A percentile compares a stretch with the other conserved stretches of the same genome.
Evolutionary conservation across 2,329 filamentous ascomycete species (phyloP).

Genomic region (Pseudomassariella vexata): DNA sequence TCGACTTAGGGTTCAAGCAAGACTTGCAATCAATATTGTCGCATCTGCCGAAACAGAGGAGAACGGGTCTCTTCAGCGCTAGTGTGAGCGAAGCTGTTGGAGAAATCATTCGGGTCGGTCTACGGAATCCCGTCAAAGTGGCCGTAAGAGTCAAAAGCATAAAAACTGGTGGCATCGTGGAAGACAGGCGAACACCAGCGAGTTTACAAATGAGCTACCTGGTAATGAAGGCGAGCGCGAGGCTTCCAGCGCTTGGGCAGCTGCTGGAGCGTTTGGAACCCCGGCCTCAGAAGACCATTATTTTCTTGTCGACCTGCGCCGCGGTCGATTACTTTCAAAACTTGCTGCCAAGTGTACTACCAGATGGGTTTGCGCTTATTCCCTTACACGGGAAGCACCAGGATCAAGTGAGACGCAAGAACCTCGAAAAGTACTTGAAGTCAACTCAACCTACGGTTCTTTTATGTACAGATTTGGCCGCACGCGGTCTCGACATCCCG

Average conservation of each 20-base stretch:
- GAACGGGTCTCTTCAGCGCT: constrained; percentile 91
- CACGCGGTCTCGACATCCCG: constrained; percentile 85
- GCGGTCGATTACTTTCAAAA: constrained; percentile 92
- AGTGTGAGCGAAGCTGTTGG: constrained; percentile 94
- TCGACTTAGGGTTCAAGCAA: constrained; percentile 91
- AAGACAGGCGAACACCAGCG: constrained; percentile 84
- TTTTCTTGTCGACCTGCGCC: constrained; percentile 91
- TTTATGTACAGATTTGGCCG: constrained; percentile 87
- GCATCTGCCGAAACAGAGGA: constrained; percentile 82
- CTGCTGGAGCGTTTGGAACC: constrained; percentile 67
- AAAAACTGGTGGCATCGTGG: constrained; percentile 56
- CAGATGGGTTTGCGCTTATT: constrained; percentile 61
- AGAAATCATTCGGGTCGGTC: constrained; percentile 84
- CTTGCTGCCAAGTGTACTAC: constrained; percentile 68
- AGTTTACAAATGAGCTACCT: constrained; percentile 90
- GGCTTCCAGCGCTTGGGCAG: constrained; percentile 67
- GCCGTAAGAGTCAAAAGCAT: constrained; percentile 82
- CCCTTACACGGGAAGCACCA: constrained; percentile 90
- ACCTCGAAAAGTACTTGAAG: constrained; percentile 74
- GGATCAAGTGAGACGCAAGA: constrained; percentile 80
- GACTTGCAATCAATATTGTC: constrained; percentile 82
- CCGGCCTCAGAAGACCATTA: constrained; percentile 75
- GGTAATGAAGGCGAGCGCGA: constrained; percentile 68
- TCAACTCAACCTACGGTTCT: constrained; percentile 73
- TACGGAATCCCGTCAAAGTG: constrained; percentile 92